Evolutionary conservation across 2,329 filamentous ascomycete species (phyloP).

Genomic region (Penicillium sp.): DNA sequence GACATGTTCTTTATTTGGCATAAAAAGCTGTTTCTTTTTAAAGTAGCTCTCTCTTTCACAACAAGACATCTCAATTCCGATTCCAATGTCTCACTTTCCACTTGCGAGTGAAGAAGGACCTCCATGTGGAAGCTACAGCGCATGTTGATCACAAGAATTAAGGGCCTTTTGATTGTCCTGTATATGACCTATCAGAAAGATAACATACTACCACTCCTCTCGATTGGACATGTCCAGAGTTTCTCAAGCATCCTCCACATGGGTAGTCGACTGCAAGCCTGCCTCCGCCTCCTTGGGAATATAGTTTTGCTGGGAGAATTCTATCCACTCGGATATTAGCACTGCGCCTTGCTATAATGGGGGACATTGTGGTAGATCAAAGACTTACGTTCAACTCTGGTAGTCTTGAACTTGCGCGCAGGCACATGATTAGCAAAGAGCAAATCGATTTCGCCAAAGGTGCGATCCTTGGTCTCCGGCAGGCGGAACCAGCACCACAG

Average conservation of each 20-base stretch:
- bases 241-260: not conserved
- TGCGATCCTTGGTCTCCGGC: constrained; percentile 42
- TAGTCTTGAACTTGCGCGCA: constrained; percentile 41
- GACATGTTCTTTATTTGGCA: no score
- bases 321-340: not conserved
- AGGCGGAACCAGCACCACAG: constrained; percentile 43
- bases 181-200: not conserved
- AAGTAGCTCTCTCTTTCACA: no score
- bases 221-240: not conserved
- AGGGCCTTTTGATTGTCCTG: not conserved
- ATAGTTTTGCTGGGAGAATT: not conserved
- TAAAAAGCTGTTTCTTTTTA: no score
- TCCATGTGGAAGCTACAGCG: not conserved
- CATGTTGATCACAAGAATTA: not conserved
- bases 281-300: not conserved
- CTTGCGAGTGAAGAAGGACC: no score
- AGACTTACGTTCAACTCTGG: constrained; percentile 10
- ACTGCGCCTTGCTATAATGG: not conserved
- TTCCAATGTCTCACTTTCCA: no score
- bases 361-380: not conserved
- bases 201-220: not conserved
- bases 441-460: constrained; percentile 45
- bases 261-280: not conserved
- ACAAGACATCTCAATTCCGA: no score
- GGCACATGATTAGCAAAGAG: constrained; percentile 43